Percentiles rank a stretch among this genome's conserved stretches.
Conservation (phyloP, 2,329 filamentous ascomycete genomes). For the Erysiphe pulchra region DNA sequence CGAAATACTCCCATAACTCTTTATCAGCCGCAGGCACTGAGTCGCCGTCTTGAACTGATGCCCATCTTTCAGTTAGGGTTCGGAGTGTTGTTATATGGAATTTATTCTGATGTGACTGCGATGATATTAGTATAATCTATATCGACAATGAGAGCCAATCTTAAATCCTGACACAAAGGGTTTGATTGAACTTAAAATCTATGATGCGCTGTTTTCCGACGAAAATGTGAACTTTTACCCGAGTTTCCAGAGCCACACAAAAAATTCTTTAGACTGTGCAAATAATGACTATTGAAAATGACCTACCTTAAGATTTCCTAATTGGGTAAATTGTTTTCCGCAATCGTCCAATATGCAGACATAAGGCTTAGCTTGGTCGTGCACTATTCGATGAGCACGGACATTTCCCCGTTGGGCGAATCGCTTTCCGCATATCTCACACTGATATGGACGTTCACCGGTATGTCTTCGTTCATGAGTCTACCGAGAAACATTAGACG, state of each 20-base stretch:
- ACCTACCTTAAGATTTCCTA: constrained; percentile 68
- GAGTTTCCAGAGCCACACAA: too few relatives aligned
- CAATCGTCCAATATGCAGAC: constrained; percentile 63
- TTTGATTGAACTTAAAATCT: neutral
- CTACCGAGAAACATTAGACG: constrained; percentile 16
- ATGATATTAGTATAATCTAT: neutral
- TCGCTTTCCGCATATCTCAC: constrained; percentile 51
- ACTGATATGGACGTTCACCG: constrained; percentile 62
- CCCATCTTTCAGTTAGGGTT: constrained; percentile 44
- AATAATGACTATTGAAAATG: neutral
- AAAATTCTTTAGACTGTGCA: too few relatives aligned
- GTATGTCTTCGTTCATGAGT: constrained; percentile 75
- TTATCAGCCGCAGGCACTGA: constrained; percentile 41
- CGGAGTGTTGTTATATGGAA: constrained; percentile 59
- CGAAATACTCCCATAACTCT: constrained; percentile 65
- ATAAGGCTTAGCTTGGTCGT: constrained; percentile 53
- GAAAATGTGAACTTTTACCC: too few relatives aligned
- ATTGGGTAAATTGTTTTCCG: constrained; percentile 67
- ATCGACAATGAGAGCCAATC: too few relatives aligned
- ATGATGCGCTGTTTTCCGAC: too few relatives aligned
- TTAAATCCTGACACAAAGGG: neutral
- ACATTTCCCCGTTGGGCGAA: constrained; percentile 78
- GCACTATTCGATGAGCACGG: constrained; percentile 58
- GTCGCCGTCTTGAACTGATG: constrained; percentile 31
- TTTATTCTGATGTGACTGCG: constrained; percentile 65